These are phyloP conservation scores for Beauveria varroae DNA, from an alignment of 2,329 filamentous ascomycete genomes.

Conservation along the genomic window DNA sequence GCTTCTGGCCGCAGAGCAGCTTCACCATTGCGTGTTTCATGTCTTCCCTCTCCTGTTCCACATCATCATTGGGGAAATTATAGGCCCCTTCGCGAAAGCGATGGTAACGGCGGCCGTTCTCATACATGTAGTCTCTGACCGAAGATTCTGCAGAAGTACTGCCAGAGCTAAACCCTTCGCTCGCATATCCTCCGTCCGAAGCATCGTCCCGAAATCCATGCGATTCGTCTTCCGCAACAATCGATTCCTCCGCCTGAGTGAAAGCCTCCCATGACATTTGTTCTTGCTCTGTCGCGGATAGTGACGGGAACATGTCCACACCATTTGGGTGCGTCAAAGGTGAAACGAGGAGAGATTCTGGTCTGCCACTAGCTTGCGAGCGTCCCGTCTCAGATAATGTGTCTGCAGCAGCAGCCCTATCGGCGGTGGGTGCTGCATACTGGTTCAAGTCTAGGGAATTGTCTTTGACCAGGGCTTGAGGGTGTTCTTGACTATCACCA, in stretches of 20 bases:
- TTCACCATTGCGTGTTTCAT: slow-evolving; percentile 48
- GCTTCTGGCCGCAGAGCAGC: slow-evolving; percentile 37
- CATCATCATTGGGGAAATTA: slow-evolving; percentile 53
- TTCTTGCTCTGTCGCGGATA: slow-evolving; percentile 29
- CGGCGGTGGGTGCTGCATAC: neutral
- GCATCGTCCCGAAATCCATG: slow-evolving; percentile 15
- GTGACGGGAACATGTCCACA: slow-evolving; percentile 26
- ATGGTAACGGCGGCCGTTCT: slow-evolving; percentile 54
- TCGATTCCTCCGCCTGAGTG: slow-evolving; percentile 28
- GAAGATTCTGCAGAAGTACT: slow-evolving; percentile 32
- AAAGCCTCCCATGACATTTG: slow-evolving; percentile 29
- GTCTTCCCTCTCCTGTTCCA: slow-evolving; percentile 51
- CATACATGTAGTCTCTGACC: slow-evolving; percentile 43
- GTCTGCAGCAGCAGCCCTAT: neutral
- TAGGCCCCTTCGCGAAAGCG: slow-evolving; percentile 47
- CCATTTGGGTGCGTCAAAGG: slow-evolving; percentile 33
- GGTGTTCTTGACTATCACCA: neutral
- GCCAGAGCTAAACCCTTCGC: slow-evolving; percentile 27
- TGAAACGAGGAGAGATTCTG: slow-evolving; percentile 18
- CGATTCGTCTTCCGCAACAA: slow-evolving; percentile 28
- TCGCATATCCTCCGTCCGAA: slow-evolving; percentile 31
- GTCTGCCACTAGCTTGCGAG: slow-evolving; percentile 3
- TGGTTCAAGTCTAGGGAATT: neutral
- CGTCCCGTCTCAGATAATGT: neutral
- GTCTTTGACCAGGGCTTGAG: neutral